These are phyloP conservation scores for Cadophora luteo-olivacea DNA, from an alignment of 2,329 filamentous ascomycete genomes.

Conservation along the genomic window DNA sequence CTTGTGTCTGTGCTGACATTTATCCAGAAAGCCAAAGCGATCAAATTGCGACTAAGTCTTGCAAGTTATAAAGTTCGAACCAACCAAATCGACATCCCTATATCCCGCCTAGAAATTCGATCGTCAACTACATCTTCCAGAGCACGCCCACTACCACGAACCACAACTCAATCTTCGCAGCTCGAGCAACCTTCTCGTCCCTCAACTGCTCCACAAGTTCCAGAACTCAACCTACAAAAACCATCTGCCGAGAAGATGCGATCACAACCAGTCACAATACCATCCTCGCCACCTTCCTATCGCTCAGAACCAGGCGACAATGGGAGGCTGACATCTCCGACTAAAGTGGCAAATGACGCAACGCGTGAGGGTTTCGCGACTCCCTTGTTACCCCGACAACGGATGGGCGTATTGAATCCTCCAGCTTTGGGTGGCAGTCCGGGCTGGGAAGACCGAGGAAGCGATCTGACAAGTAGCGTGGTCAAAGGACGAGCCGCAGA, in stretches of 20 bases:
- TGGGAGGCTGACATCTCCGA: constrained; percentile 12
- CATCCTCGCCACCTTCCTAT: constrained; percentile 24
- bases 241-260: constrained; percentile 22
- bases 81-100: constrained; percentile 70
- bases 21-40: constrained; percentile 65
- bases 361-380: constrained; percentile 22
- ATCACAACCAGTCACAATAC: constrained; percentile 10
- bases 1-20: not conserved
- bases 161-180: not conserved
- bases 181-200: constrained; percentile 1
- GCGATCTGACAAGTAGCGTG: constrained; percentile 10
- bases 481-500: constrained; percentile 15
- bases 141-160: constrained; percentile 3
- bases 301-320: not conserved
- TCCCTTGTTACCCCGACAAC: constrained; percentile 29
- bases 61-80: constrained; percentile 79
- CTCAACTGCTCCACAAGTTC: constrained; percentile 8
- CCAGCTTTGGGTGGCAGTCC: constrained; percentile 15
- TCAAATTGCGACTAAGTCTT: constrained; percentile 72
- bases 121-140: constrained; percentile 20
- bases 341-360: constrained; percentile 7
- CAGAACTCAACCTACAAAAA: constrained; percentile 22
- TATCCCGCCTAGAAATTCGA: constrained; percentile 62
- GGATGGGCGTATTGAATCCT: constrained; percentile 30
- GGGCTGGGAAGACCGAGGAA: constrained; percentile 1